phyloP scores from a whole-genome alignment of 331 rosid species.

The Phaseolus coccineus region DNA sequence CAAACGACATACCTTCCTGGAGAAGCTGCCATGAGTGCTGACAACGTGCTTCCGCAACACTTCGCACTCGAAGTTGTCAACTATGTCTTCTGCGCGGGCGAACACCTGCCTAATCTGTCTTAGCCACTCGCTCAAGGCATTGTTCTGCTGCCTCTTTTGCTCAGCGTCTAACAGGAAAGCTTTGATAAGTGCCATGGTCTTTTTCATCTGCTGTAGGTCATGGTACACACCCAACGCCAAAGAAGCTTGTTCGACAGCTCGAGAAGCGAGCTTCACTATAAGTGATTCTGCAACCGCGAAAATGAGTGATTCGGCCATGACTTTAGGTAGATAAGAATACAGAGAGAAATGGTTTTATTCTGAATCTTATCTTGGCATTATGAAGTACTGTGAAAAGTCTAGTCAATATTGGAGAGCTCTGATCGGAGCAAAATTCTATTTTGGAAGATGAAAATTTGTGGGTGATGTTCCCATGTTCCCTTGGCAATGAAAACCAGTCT shows the following conservation, averaged over 20 bases:
- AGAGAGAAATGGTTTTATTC: background rate
- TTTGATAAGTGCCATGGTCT: background rate
- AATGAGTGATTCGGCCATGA: background rate
- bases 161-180: background rate
- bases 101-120: background rate
- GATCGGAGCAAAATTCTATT: no score
- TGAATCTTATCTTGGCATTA: background rate
- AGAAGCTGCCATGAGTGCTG: background rate
- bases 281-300: background rate
- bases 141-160: background rate
- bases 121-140: background rate
- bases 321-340: background rate
- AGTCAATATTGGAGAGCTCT: no score
- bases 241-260: conserved; percentile 4
- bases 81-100: background rate
- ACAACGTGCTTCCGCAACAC: background rate
- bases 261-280: background rate
- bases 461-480: no score
- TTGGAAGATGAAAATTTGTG: no score
- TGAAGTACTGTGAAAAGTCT: no score
- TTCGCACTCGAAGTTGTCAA: background rate
- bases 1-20: background rate
- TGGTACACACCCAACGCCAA: background rate
- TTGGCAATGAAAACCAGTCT: no score
- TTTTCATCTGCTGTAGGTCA: background rate